Evolutionary conservation across 1,284 basidiomycete genomes (phyloP).

Genomic region (Cerrena zonata): DNA sequence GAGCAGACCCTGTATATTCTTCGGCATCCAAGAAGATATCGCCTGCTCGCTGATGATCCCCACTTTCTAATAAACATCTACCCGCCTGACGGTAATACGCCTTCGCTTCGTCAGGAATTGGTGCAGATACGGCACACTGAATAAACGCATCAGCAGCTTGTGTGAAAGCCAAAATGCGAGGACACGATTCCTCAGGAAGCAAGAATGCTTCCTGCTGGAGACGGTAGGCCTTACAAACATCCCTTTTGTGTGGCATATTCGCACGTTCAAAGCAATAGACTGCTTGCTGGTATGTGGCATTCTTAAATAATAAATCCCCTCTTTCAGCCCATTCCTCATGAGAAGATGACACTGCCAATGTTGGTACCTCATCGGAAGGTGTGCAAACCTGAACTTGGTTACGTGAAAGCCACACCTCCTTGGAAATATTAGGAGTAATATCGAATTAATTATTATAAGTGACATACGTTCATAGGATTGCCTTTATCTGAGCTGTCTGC

Average conservation of each 20-base stretch:
- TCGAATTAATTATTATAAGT: background rate
- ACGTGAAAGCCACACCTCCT: slow-evolving; percentile 43
- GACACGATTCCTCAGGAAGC: slow-evolving; percentile 21
- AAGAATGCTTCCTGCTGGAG: slow-evolving; percentile 34
- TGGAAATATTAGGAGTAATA: background rate
- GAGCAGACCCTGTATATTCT: slow-evolving; percentile 40
- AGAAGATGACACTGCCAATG: slow-evolving; percentile 42
- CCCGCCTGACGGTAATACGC: slow-evolving; percentile 45
- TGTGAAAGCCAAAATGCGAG: slow-evolving; percentile 36
- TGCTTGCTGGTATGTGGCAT: slow-evolving; percentile 53
- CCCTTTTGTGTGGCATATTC: slow-evolving; percentile 34
- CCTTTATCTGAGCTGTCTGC: slow-evolving; percentile 52
- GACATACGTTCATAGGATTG: slow-evolving; percentile 51
- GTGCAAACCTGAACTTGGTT: slow-evolving; percentile 38
- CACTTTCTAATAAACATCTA: slow-evolving; percentile 43
- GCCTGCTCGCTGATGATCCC: slow-evolving; percentile 40
- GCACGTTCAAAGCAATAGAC: slow-evolving; percentile 58
- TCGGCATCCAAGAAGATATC: slow-evolving; percentile 36
- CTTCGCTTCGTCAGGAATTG: slow-evolving; percentile 19
- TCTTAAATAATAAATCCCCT: slow-evolving; percentile 48
- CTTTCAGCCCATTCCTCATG: slow-evolving; percentile 49
- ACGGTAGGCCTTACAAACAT: slow-evolving; percentile 40
- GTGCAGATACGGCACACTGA: slow-evolving; percentile 31
- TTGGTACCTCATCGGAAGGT: slow-evolving; percentile 39
- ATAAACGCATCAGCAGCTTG: slow-evolving; percentile 46